phyloP scores from a whole-genome alignment of 2,329 filamentous ascomycete species.

The Sphaerulina vaccinii region DNA sequence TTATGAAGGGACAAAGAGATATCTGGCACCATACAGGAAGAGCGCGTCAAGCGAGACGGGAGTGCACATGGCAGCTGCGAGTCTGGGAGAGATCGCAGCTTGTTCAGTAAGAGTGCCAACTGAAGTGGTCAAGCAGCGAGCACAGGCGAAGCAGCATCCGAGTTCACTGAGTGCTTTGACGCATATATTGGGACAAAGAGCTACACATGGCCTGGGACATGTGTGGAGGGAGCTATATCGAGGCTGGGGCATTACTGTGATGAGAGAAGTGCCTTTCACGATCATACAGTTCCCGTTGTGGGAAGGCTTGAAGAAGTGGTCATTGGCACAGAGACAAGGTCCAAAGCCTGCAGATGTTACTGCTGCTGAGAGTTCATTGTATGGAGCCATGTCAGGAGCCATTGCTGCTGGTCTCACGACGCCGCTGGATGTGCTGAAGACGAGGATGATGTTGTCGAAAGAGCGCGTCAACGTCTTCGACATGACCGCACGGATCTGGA shows the following conservation, averaged over 20 bases:
- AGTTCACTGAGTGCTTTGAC: constrained; percentile 65
- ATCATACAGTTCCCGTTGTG: constrained; percentile 96
- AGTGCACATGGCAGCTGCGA: constrained; percentile 79
- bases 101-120: constrained; percentile 91
- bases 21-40: constrained; percentile 5
- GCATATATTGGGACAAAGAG: constrained; percentile 59
- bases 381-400: constrained; percentile 79
- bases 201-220: constrained; percentile 45
- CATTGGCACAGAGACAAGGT: constrained; percentile 42
- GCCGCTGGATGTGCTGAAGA: constrained; percentile 94
- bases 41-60: constrained; percentile 34
- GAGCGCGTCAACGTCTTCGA: constrained; percentile 59
- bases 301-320: constrained; percentile 83
- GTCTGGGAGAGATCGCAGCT: constrained; percentile 83
- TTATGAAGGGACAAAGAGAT: constrained; percentile 34
- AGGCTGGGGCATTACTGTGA: constrained; percentile 87
- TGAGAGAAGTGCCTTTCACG: constrained; percentile 95
- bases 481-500: constrained; percentile 65
- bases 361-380: constrained; percentile 76
- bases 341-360: constrained; percentile 54
- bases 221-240: constrained; percentile 86
- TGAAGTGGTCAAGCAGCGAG: constrained; percentile 94
- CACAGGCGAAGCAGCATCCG: constrained; percentile 81
- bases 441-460: constrained; percentile 85
- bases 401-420: constrained; percentile 87